Evolutionary conservation across 305 asterid species (phyloP).

Genomic region (Ilex paraguariensis): DNA sequence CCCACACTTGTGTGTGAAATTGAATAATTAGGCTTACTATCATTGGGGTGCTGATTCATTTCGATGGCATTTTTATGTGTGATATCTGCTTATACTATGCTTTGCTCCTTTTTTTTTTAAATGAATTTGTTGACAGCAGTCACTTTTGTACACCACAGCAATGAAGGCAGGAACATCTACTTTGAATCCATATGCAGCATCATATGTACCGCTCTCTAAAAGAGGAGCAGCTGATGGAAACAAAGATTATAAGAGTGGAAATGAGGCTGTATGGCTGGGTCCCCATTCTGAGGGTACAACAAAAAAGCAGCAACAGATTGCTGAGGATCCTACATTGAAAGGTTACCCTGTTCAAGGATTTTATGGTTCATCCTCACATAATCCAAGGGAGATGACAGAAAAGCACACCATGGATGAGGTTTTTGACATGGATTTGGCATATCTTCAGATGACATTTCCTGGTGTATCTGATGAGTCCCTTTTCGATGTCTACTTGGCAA

Average conservation of each 20-base stretch:
- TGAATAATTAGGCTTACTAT: too few relatives aligned
- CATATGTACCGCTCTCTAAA: constrained; percentile 66
- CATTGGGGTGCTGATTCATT: too few relatives aligned
- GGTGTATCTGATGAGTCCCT: constrained; percentile 74
- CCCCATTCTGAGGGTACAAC: constrained; percentile 30
- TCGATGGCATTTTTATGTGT: too few relatives aligned
- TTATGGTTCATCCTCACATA: constrained; percentile 48
- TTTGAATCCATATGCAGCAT: constrained; percentile 73
- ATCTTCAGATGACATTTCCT: constrained; percentile 76
- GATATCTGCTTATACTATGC: too few relatives aligned
- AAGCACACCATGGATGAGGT: constrained; percentile 39
- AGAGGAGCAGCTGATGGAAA: constrained; percentile 41
- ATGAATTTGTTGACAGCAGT: constrained; percentile 5
- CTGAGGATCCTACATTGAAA: constrained; percentile 25
- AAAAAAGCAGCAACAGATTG: constrained; percentile 27
- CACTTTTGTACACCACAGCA: constrained; percentile 27
- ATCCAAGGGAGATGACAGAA: constrained; percentile 29
- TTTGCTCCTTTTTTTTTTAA: background rate
- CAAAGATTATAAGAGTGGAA: constrained; percentile 33
- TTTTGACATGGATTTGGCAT: constrained; percentile 59
- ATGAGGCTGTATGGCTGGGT: constrained; percentile 29
- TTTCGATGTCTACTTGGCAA: constrained; percentile 61
- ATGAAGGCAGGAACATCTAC: constrained; percentile 70
- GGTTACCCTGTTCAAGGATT: constrained; percentile 29
- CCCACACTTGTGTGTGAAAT: too few relatives aligned